Conservation (phyloP, 1,139 yeast genomes). For the Debaryomyces udenii region DNA sequence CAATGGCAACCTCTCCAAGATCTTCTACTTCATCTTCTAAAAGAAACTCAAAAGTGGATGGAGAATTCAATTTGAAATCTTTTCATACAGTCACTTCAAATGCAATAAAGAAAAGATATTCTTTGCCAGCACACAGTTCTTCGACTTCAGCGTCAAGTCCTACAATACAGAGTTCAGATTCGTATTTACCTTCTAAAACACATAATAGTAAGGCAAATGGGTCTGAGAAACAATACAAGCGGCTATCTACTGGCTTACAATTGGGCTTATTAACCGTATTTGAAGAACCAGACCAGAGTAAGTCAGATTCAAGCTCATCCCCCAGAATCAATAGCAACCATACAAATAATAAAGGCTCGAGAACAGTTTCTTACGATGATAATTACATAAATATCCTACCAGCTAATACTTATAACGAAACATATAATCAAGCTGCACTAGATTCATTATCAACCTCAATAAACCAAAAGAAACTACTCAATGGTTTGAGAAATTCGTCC, state of each 20-base stretch:
- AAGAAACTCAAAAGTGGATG: constrained; percentile 16
- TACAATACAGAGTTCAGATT: constrained; percentile 10
- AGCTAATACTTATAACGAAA: constrained; percentile 23
- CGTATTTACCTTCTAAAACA: constrained; percentile 13
- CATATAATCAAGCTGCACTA: constrained; percentile 41
- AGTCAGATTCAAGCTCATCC: constrained; percentile 2
- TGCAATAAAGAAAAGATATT: constrained; percentile 31
- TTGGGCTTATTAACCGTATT: constrained; percentile 46
- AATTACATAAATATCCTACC: constrained; percentile 33
- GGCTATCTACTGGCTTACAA: constrained; percentile 44
- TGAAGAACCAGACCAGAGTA: constrained; percentile 29
- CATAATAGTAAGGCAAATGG: constrained; percentile 9
- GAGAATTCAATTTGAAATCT: constrained; percentile 37
- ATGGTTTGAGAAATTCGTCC: constrained; percentile 14
- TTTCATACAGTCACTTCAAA: constrained; percentile 32
- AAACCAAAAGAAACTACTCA: constrained; percentile 3
- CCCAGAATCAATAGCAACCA: background rate
- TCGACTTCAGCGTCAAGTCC: constrained; percentile 12
- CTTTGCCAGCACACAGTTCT: constrained; percentile 23
- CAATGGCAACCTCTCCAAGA: constrained; percentile 18
- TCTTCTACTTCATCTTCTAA: constrained; percentile 21
- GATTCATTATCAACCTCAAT: constrained; percentile 30
- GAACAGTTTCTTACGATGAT: constrained; percentile 29
- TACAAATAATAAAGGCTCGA: background rate
- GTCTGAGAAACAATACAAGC: constrained; percentile 30